Conservation (phyloP, 257 asterid genomes). For the Penstemon newberryi region DNA sequence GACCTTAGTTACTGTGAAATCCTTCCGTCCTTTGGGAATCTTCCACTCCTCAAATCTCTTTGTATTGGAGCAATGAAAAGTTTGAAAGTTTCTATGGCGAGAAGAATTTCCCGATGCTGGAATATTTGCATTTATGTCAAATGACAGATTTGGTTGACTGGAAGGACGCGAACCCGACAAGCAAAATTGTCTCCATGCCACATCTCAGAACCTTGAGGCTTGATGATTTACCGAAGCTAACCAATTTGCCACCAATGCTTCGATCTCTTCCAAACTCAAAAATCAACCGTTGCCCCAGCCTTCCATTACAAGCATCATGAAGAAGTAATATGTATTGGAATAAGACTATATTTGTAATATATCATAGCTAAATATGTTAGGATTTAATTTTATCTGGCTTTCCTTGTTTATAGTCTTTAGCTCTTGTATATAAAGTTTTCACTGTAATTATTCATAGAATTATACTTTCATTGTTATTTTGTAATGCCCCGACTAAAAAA, state of each 20-base stretch:
- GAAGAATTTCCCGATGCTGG: neutral
- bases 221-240: conserved; percentile 12
- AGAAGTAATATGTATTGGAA: too few species aligned
- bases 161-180: neutral
- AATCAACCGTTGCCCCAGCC: neutral
- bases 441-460: too few species aligned
- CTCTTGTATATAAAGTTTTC: too few species aligned
- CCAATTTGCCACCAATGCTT: conserved; percentile 1
- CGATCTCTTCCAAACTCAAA: neutral
- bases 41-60: conserved; percentile 3
- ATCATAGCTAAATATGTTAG: too few species aligned
- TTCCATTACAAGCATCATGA: neutral
- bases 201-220: neutral
- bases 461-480: too few species aligned
- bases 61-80: neutral
- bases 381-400: too few species aligned
- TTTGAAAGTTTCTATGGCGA: neutral
- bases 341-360: too few species aligned
- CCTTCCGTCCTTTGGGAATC: conserved; percentile 14
- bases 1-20: conserved; percentile 7
- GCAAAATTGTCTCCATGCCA: neutral
- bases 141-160: neutral
- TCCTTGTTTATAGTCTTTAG: too few species aligned
- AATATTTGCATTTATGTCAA: neutral
- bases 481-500: too few species aligned